Evolutionary conservation across 345 rosid species (phyloP), one percentile per base, ranked within the genome.

Genomic region (Populus nigra): DNA sequence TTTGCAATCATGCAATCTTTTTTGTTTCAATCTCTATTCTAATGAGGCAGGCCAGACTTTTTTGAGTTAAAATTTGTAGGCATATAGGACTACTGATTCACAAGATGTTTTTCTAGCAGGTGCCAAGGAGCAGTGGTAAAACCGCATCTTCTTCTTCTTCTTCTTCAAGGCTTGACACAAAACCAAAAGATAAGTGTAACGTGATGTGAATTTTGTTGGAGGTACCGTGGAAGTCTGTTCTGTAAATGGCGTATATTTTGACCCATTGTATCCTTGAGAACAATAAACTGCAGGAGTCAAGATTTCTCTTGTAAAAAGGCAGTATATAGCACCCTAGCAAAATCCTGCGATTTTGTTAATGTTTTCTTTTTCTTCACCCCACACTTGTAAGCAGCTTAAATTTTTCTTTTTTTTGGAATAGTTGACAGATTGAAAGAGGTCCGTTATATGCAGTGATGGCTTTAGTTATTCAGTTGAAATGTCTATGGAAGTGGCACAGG

Each of bases 131-230:
- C 68, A 83, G 87, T 38, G 88, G 81, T 22, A 91, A 86, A 84
- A 84, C 80, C 73, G 71, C 94, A 5, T 66, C 43, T 38, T 27
- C 73, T 5, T 70, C 91, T 16, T 69, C 91, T 55, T 74, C 94
- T 4, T 78, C 90, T 3, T 70, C 92, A 17, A 93, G 78, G 85
- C 78, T 88, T 2, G 97, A 91, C 0, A 82, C 88, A 76, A 95
- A 93, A 83, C 72, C 93, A 59, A 92, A 93, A 80, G 93, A 87
- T 5, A 93, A 86, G 84, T 93, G 98, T 84, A 84, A 70, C 75
- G 78, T 93, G 80, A 89, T 93, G 98, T 93, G 87, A 91, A 74
- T 78, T 73, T 68, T 1, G 50, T 22, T 13, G 22, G 36, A 47
- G 62, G 69, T 71, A 17, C 62, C 35, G 59, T 22, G 67, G 69